Base-by-base conservation (phyloP, 139 green algal genomes). In the Edaphochlamys debaryana region DNA sequence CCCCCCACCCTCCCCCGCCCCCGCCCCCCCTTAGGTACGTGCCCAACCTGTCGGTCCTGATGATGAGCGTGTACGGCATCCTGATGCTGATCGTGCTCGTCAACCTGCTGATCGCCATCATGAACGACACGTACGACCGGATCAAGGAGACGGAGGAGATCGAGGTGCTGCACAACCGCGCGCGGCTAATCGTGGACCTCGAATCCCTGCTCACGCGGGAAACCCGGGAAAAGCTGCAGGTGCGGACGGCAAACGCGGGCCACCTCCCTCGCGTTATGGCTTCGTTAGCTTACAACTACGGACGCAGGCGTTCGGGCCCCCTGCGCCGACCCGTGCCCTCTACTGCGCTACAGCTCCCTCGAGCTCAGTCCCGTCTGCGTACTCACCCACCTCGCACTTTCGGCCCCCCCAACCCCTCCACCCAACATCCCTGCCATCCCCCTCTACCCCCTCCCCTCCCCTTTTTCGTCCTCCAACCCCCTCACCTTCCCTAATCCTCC, bases 61-160 rank as follows among this genome's bases (percentile, higher is more conserved):
- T 84, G 66, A 77, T 84, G 66, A 60, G 48, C 48, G 66, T 58
- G 66, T 84, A 84, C 78, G 78, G 78, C 78, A 84, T 84, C 78
- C 64, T 84, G 62, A 84, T 84, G 64, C 36, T 73, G 23, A 83
- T 83, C 66, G 63, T 83, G 30, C 37, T 84, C 27, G 36, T 77
- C 8, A 84, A 84, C 78, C 78, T 84, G 25, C 78, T 84, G 66
- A 83, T 84, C 37, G 66, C 78, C 36, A 84, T 76, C 77, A 83
- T 83, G 77, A 83, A 83, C 42, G 63, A 73, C 63, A 83, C 77
- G 62, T 83, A 75, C 78, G 66, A 76, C 66, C 66, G 78, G 36
- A 84, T 84, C 78, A 84, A 84, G 78, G 66, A 76, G 66, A 77
- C 78, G 36, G 78, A 84, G 78, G 66, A 84, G 66, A 76, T 84